These are phyloP conservation scores for Torulaspora globosa DNA, from an alignment of 1,139 yeast genomes.

Conservation along the genomic window DNA sequence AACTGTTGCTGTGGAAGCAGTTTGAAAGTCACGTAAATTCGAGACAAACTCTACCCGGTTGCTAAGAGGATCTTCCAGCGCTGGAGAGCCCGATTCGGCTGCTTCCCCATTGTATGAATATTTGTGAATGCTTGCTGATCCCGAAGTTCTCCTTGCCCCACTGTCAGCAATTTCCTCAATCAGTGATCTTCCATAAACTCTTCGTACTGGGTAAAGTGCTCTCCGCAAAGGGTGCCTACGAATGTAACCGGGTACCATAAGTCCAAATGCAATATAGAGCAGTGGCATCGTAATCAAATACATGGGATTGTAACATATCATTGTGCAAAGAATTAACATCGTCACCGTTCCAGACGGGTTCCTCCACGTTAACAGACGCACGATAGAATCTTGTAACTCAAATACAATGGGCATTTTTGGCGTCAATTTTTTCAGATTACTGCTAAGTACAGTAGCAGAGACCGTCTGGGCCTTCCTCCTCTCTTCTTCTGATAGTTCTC, in stretches of 20 bases:
- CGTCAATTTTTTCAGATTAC: conserved; percentile 52
- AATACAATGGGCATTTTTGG: conserved; percentile 52
- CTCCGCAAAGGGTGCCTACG: conserved; percentile 62
- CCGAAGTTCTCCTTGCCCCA: conserved; percentile 35
- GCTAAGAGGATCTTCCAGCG: conserved; percentile 28
- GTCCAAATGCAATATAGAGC: conserved; percentile 50
- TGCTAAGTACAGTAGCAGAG: conserved; percentile 47
- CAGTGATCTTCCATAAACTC: conserved; percentile 54
- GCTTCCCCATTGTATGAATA: conserved; percentile 22
- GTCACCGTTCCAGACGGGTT: conserved; percentile 56
- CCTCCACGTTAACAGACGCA: conserved; percentile 59
- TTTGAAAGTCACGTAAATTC: conserved; percentile 45
- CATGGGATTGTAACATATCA: conserved; percentile 67
- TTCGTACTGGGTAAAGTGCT: conserved; percentile 43
- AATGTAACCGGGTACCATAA: conserved; percentile 68
- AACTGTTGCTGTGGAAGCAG: conserved; percentile 55
- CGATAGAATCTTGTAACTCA: conserved; percentile 51
- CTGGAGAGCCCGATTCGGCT: conserved; percentile 10
- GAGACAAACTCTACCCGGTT: conserved; percentile 40
- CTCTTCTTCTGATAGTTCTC: conserved; percentile 36
- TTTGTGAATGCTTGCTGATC: conserved; percentile 36
- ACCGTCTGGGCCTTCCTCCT: conserved; percentile 48
- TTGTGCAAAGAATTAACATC: conserved; percentile 50
- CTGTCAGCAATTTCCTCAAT: conserved; percentile 49
- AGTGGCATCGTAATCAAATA: conserved; percentile 63